Percentiles rank a stretch among this genome's conserved stretches.
phyloP scores from a whole-genome alignment of 2,329 filamentous ascomycete species.

The Diaporthe citrichinensis region DNA sequence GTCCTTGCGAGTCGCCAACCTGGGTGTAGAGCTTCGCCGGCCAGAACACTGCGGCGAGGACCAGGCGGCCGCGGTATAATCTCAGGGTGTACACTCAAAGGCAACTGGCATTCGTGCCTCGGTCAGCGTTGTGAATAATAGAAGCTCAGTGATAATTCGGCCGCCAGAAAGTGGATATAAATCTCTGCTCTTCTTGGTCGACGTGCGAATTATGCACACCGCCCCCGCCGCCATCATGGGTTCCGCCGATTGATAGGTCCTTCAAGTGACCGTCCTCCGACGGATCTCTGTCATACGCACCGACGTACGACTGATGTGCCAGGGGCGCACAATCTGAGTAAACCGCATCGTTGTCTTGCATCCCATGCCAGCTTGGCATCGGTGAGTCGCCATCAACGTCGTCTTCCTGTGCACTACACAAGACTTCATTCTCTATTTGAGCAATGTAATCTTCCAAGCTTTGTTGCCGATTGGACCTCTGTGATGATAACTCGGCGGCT shows the following conservation, averaged over 20 bases:
- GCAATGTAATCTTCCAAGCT: conserved; percentile 35
- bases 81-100: neutral
- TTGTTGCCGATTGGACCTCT: neutral
- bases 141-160: conserved; percentile 25
- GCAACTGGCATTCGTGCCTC: neutral
- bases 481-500: neutral
- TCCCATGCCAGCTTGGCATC: neutral
- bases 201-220: neutral
- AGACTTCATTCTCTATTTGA: conserved; percentile 23
- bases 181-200: conserved; percentile 38
- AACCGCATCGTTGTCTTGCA: neutral
- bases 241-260: neutral
- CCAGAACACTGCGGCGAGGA: neutral
- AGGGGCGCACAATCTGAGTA: neutral
- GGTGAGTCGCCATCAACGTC: neutral
- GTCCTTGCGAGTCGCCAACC: neutral
- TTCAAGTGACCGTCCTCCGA: neutral
- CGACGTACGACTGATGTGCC: neutral
- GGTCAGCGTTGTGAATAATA: neutral
- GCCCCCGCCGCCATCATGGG: neutral
- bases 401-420: neutral
- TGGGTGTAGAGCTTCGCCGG: neutral
- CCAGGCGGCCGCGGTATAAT: neutral
- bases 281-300: neutral
- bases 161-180: conserved; percentile 37